Percentiles rank a stretch among this genome's conserved stretches.
These are phyloP conservation scores for Filosporella fistucella DNA, from an alignment of 495 filamentous ascomycete species.

Conservation along the genomic window DNA sequence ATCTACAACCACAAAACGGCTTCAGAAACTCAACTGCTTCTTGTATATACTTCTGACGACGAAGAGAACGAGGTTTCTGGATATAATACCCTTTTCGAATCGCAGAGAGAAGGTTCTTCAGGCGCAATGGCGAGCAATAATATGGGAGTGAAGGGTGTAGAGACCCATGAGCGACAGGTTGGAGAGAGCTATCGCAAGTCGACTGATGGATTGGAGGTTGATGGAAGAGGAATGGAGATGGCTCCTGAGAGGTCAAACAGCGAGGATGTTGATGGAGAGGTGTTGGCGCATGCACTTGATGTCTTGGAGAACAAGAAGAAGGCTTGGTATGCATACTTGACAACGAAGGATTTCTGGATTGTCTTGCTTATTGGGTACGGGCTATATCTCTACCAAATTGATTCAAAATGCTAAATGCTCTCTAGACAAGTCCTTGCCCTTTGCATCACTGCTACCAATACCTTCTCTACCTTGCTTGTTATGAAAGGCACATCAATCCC, in stretches of 20 bases:
- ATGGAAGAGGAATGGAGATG: slow-evolving; percentile 1
- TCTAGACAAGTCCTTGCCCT: slow-evolving; percentile 76
- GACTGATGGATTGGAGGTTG: slow-evolving; percentile 10
- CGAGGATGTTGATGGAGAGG: slow-evolving; percentile 18
- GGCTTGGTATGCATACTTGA: slow-evolving; percentile 73
- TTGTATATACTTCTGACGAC: slow-evolving; percentile 23
- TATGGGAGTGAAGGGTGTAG: slow-evolving; percentile 1
- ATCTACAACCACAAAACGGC: slow-evolving; percentile 12
- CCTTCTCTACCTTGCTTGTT: slow-evolving; percentile 74
- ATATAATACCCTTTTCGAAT: background rate
- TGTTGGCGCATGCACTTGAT: slow-evolving; percentile 29
- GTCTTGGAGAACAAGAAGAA: slow-evolving; percentile 45
- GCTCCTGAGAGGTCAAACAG: background rate
- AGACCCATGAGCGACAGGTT: slow-evolving; percentile 1
- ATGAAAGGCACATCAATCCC: slow-evolving; percentile 73
- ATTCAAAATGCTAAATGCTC: slow-evolving; percentile 1
- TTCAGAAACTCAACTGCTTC: slow-evolving; percentile 15
- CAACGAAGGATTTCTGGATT: slow-evolving; percentile 82
- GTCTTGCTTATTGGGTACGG: slow-evolving; percentile 68
- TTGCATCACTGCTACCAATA: slow-evolving; percentile 85
- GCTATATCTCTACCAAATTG: slow-evolving; percentile 18
- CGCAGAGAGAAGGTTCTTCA: background rate
- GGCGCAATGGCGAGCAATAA: slow-evolving; percentile 13
- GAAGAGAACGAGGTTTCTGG: slow-evolving; percentile 5
- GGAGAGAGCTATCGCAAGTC: slow-evolving; percentile 19